A percentile compares a stretch with the other conserved stretches of the same genome.
phyloP scores from a whole-genome alignment of 345 rosid species.

The Viola odorata region DNA sequence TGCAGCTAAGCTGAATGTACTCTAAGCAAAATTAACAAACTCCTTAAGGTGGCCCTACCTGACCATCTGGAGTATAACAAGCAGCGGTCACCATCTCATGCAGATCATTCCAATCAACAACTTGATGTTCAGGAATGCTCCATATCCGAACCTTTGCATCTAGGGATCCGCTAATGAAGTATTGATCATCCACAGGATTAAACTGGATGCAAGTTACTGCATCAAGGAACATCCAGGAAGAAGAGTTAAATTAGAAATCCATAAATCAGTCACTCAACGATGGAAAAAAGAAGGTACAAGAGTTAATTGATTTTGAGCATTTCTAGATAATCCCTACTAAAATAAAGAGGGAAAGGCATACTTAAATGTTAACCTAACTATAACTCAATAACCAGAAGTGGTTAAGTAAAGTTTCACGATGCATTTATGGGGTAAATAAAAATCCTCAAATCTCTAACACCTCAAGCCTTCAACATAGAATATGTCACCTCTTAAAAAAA shows the following conservation, averaged over 20 bases:
- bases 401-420: too few species aligned
- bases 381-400: background rate
- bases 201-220: conserved; percentile 99
- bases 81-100: conserved; percentile 99
- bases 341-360: too few species aligned
- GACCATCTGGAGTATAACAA: conserved; percentile 96
- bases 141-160: conserved; percentile 97
- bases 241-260: conserved; percentile 13
- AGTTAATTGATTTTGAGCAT: background rate
- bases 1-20: background rate
- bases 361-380: background rate
- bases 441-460: too few species aligned
- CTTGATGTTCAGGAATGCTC: conserved; percentile 94
- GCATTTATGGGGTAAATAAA: too few species aligned
- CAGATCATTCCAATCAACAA: conserved; percentile 92
- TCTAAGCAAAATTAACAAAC: background rate
- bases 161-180: conserved; percentile 95
- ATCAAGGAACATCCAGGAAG: conserved; percentile 21
- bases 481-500: too few species aligned
- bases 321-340: too few species aligned
- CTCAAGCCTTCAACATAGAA: too few species aligned
- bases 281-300: conserved; percentile 1
- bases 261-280: background rate
- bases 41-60: conserved; percentile 38
- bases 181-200: conserved; percentile 91